Conservation (phyloP, 2,329 filamentous ascomycete species). For the Zalaria obscura region DNA sequence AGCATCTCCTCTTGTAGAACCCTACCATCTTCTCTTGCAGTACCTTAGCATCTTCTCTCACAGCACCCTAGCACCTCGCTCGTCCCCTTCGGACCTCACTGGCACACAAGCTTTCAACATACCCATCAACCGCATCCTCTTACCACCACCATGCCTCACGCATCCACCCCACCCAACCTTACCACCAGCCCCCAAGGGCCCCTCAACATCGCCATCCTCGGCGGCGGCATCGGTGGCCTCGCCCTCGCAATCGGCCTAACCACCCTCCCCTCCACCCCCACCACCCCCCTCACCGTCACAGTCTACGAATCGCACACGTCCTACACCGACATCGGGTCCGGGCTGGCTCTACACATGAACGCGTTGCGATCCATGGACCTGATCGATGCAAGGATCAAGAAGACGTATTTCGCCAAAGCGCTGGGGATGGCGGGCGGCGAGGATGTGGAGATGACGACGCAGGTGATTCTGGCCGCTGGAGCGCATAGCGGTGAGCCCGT, state of each 20-base stretch:
- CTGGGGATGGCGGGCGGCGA: constrained; percentile 29
- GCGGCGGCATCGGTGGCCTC: constrained; percentile 38
- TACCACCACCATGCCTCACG: constrained; percentile 4
- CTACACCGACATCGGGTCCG: constrained; percentile 34
- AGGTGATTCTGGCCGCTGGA: constrained; percentile 19
- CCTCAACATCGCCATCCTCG: constrained; percentile 32
- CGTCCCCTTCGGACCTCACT: no score
- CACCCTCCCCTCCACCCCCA: constrained; percentile 30
- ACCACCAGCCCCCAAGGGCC: constrained; percentile 2
- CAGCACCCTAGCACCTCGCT: no score
- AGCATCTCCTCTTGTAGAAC: no score
- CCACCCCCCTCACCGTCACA: background rate
- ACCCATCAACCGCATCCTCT: background rate
- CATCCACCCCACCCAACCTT: no score
- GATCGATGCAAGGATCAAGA: constrained; percentile 21
- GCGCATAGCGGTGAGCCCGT: constrained; percentile 27
- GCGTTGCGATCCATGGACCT: constrained; percentile 34
- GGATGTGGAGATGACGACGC: constrained; percentile 17
- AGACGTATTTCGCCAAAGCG: constrained; percentile 34
- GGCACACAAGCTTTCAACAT: no score
- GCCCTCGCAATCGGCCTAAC: constrained; percentile 32
- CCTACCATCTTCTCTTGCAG: no score
- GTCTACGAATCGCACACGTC: constrained; percentile 36
- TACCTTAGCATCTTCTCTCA: no score
- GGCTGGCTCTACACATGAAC: constrained; percentile 38